Evolutionary conservation across 345 rosid genomes (phyloP).

Genomic region (Limnanthes douglasii): DNA sequence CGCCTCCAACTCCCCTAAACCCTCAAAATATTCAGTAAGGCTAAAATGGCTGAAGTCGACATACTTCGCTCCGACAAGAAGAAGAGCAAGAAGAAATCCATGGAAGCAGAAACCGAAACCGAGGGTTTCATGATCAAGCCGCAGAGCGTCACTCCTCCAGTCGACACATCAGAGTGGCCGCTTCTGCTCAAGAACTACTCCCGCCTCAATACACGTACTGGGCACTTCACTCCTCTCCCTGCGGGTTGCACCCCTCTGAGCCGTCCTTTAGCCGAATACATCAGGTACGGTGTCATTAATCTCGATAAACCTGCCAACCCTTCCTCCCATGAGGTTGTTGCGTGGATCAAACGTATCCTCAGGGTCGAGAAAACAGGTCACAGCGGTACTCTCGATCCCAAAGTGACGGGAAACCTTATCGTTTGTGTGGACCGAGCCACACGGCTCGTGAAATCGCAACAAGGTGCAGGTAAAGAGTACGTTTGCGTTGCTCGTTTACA

Average conservation of each 20-base stretch:
- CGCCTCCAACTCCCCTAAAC: too few species aligned
- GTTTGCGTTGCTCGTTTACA: conserved; percentile 91
- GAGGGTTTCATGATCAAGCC: conserved; percentile 78
- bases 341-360: conserved; percentile 91
- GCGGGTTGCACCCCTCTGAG: conserved; percentile 81
- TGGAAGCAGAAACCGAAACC: conserved; percentile 8
- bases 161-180: conserved; percentile 90
- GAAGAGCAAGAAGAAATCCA: conserved; percentile 27
- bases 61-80: conserved; percentile 54
- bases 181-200: conserved; percentile 84
- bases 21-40: too few species aligned
- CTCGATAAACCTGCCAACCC: conserved; percentile 96
- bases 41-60: conserved; percentile 68
- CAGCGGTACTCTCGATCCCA: conserved; percentile 91
- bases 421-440: conserved; percentile 94
- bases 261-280: conserved; percentile 68
- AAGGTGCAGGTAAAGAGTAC: conserved; percentile 95
- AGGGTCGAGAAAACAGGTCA: conserved; percentile 93
- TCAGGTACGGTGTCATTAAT: conserved; percentile 73
- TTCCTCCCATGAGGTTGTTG: conserved; percentile 94
- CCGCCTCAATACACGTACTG: conserved; percentile 87
- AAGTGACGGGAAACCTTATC: conserved; percentile 86
- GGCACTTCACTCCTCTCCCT: conserved; percentile 92
- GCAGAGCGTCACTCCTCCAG: conserved; percentile 51
- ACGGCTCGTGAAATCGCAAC: conserved; percentile 88